These are phyloP conservation scores for Mucuna pruriens DNA, from an alignment of 306 rosid species.

Conservation along the genomic window DNA sequence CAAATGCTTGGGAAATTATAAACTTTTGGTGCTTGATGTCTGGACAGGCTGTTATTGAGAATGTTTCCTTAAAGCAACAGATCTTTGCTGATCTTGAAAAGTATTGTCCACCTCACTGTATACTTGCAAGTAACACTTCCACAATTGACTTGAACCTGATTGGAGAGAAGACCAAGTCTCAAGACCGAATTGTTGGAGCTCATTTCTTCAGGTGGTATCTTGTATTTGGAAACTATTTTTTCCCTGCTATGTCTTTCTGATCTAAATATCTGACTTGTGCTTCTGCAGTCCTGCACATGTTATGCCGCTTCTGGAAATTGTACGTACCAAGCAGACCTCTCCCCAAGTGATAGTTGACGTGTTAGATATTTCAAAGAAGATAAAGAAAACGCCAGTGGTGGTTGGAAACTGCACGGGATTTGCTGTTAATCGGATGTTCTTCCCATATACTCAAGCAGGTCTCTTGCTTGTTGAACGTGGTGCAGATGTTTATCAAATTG, in stretches of 20 bases:
- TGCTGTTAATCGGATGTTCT: conserved; percentile 94
- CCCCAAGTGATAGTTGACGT: conserved; percentile 88
- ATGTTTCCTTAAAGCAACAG: conserved; percentile 88
- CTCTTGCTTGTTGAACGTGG: conserved; percentile 87
- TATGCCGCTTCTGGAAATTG: conserved; percentile 97
- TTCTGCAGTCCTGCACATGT: conserved; percentile 91
- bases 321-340: conserved; percentile 80
- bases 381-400: conserved; percentile 93
- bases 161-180: conserved; percentile 81
- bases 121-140: conserved; percentile 95
- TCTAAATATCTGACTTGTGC: conserved; percentile 35
- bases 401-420: conserved; percentile 99
- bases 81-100: conserved; percentile 93
- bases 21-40: conserved; percentile 39
- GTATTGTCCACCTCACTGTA: conserved; percentile 85
- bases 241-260: conserved; percentile 16
- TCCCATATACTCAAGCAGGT: conserved; percentile 89
- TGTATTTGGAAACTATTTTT: not conserved
- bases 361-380: conserved; percentile 81
- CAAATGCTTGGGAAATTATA: conserved; percentile 22
- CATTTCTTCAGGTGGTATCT: conserved; percentile 88
- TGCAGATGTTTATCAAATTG: conserved; percentile 81
- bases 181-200: conserved; percentile 86
- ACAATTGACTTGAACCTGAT: conserved; percentile 95
- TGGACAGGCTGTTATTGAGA: conserved; percentile 93